Percentiles rank a stretch among this genome's conserved stretches.
phyloP scores from a whole-genome alignment of 768 basidiomycete species.

The Amanita subjunquillea region DNA sequence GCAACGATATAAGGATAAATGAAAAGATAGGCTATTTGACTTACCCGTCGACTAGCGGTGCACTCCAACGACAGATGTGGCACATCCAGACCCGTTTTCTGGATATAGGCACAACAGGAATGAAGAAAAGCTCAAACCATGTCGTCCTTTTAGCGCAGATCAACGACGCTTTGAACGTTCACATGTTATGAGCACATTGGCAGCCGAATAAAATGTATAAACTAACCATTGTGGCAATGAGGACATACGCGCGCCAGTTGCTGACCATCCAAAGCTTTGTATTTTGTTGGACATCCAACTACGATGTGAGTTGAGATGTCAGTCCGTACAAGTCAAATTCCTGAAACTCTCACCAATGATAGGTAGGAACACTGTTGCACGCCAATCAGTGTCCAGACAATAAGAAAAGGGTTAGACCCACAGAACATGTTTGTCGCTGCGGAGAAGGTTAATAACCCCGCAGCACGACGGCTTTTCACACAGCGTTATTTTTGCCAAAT shows the following conservation, averaged over 20 bases:
- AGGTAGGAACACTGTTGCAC: slow-evolving; percentile 37
- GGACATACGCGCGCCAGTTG: slow-evolving; percentile 50
- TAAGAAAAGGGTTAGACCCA: not conserved
- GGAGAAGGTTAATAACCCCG: not conserved
- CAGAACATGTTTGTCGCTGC: slow-evolving; percentile 7
- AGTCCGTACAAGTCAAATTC: not conserved
- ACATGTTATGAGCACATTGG: not conserved
- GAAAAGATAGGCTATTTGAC: slow-evolving; percentile 10
- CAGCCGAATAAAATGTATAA: not conserved
- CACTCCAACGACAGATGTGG: slow-evolving; percentile 58
- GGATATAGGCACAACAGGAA: slow-evolving; percentile 59
- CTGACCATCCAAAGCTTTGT: slow-evolving; percentile 45
- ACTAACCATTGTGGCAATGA: slow-evolving; percentile 58
- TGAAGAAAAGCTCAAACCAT: slow-evolving; percentile 73
- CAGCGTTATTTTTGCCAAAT: not conserved
- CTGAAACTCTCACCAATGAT: slow-evolving; percentile 22
- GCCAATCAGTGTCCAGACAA: not conserved
- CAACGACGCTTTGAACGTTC: slow-evolving; percentile 36
- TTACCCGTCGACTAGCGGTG: slow-evolving; percentile 40
- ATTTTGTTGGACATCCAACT: slow-evolving; percentile 61
- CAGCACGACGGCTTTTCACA: not conserved
- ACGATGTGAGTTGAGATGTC: not conserved
- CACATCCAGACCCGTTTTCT: slow-evolving; percentile 62
- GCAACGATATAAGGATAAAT: not conserved
- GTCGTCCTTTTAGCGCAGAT: slow-evolving; percentile 51